phyloP scores from a whole-genome alignment of 768 basidiomycete genomes.

The Albatrellus ellisii region DNA sequence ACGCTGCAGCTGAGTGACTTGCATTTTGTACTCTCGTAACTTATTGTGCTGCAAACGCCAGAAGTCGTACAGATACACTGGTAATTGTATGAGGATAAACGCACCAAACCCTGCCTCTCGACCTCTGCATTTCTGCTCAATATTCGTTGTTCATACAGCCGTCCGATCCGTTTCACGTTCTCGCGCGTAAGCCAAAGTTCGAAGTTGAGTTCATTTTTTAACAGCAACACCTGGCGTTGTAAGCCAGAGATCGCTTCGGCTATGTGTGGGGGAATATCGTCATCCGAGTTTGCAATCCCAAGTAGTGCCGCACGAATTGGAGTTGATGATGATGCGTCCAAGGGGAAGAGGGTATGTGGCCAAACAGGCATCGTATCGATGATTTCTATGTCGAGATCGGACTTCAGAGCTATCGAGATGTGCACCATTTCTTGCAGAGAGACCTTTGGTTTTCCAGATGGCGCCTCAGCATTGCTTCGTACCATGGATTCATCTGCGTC shows the following conservation, averaged over 20 bases:
- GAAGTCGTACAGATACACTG: constrained; percentile 1
- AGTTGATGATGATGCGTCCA: constrained; percentile 11
- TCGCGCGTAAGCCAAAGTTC: constrained; percentile 75
- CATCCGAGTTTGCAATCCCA: no score
- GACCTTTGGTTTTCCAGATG: constrained; percentile 19
- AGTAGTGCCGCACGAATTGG: constrained; percentile 7
- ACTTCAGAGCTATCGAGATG: constrained; percentile 61
- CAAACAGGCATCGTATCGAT: constrained; percentile 38
- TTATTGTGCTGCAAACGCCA: constrained; percentile 61
- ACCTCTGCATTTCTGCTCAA: constrained; percentile 63
- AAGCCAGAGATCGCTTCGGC: constrained; percentile 56
- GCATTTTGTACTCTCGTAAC: constrained; percentile 59
- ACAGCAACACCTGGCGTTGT: constrained; percentile 62
- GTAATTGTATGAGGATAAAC: constrained; percentile 15
- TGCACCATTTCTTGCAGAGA: constrained; percentile 69
- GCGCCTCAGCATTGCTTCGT: constrained; percentile 7
- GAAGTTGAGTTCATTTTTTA: constrained; percentile 76
- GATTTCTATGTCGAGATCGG: constrained; percentile 51
- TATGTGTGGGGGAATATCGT: constrained; percentile 28
- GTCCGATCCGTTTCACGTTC: constrained; percentile 73
- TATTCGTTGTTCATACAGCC: constrained; percentile 62
- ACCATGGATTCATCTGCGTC: not conserved
- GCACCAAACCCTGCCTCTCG: constrained; percentile 71
- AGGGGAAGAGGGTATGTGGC: constrained; percentile 32
- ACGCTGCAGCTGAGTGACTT: constrained; percentile 51